Base-by-base conservation (phyloP, 2,329 filamentous ascomycete species). In the Diatrype stigma region DNA sequence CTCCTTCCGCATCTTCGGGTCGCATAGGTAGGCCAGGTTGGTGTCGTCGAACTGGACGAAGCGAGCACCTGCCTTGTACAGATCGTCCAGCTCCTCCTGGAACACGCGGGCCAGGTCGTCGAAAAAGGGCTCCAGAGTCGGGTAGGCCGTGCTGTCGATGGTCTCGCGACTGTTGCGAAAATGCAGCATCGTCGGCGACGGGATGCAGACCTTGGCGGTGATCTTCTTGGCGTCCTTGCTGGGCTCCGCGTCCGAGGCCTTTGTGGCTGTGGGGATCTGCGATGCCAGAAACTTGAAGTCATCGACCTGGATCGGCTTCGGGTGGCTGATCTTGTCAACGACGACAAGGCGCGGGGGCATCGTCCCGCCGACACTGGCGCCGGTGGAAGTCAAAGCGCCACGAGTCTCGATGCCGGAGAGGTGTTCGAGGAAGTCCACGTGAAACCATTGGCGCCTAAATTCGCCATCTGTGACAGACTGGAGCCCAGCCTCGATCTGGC, bases 11-110 rank as follows among this genome's bases (percentile, higher is more conserved):
- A 81, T 81, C 56, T 75, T 70, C 28, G 73, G 73, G 60, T 81
- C 79, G 67, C 79, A 82, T 11, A 81, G 74, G 62, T 81, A 82
- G 16, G 79, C 78, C n/a, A 82, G 70, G 64, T 81, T 81, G 17
- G 79, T 81, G 68, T 82, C 79, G 63, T 82, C 79, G 48, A 82
- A 72, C 67, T 82, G 79, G 12, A 81, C 75, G 59, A 80, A 79
- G 57, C 79, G 75, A 63, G 75, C 78, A 6, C 79, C 79, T 1
- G 78, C 78, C 28, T 69, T 63, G 66, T 81, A 67, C 38, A 81
- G 67, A 42, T 73, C 73, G 52, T 68, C 71, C 6, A 81, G 68
- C 64, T 82, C 79, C 62, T 76, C 73, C 64, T 80, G 79, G 66
- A 78, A 82, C 5, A 77, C 79, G 48, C 70, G 68, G 10, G 78